Conservation (phyloP, 2,329 filamentous ascomycete species). For the Ophiocordyceps camponoti-leonardi region DNA sequence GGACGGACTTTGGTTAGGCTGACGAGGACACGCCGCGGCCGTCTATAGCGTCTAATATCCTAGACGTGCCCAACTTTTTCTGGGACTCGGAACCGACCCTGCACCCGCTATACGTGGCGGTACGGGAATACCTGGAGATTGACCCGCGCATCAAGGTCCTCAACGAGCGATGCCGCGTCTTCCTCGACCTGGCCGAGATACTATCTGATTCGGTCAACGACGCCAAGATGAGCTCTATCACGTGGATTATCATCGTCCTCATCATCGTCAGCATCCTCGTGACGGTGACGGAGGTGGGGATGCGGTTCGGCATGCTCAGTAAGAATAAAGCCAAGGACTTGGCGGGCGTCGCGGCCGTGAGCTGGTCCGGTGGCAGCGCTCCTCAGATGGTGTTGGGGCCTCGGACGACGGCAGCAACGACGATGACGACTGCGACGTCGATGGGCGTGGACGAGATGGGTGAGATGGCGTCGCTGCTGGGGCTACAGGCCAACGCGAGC, state of each 20-base stretch:
- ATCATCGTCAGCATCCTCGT: constrained; percentile 85
- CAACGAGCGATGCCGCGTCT: constrained; percentile 91
- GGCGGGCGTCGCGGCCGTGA: constrained; percentile 4
- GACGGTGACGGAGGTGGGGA: constrained; percentile 72
- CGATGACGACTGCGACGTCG: too few species aligned
- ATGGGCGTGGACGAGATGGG: constrained; percentile 16
- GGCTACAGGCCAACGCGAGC: constrained; percentile 16
- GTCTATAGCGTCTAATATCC: constrained; percentile 67
- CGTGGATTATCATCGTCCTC: constrained; percentile 94
- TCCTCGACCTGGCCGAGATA: constrained; percentile 90
- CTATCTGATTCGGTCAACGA: constrained; percentile 83
- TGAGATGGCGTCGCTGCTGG: constrained; percentile 16
- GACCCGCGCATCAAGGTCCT: constrained; percentile 90
- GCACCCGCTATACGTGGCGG: constrained; percentile 82
- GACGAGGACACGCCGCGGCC: too few species aligned
- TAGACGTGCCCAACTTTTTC: constrained; percentile 94
- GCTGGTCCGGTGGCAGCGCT: constrained; percentile 4
- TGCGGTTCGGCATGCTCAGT: constrained; percentile 63
- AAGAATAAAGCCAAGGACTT: constrained; percentile 6
- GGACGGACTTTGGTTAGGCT: too few species aligned
- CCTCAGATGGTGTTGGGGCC: constrained; percentile 6
- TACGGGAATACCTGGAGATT: constrained; percentile 95
- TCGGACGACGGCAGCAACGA: constrained; percentile 2
- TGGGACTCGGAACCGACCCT: constrained; percentile 95
- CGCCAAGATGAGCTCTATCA: constrained; percentile 88